Conservation (phyloP, 257 asterid genomes). For the Eustoma russellianum region DNA sequence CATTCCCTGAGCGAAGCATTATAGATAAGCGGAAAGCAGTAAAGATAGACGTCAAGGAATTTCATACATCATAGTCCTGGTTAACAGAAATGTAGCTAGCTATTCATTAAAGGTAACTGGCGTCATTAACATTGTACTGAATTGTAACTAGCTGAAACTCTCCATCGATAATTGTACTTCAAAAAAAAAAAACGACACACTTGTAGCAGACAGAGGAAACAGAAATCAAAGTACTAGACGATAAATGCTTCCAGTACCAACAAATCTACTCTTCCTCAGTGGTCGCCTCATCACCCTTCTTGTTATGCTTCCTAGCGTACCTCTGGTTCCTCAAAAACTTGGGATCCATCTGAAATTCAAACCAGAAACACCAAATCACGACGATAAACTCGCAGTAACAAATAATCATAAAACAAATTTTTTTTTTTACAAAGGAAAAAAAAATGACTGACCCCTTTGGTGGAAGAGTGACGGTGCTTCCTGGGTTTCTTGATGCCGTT, state of each 20-base stretch:
- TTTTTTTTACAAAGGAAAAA: neutral
- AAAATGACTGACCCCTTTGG: slow-evolving; percentile 58
- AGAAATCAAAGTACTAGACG: too few relatives aligned
- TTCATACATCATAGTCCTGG: too few relatives aligned
- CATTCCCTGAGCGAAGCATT: too few relatives aligned
- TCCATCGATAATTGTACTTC: too few relatives aligned
- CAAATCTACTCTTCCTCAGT: slow-evolving; percentile 1
- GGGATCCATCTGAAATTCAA: neutral
- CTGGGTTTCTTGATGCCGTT: slow-evolving; percentile 89
- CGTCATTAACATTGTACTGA: too few relatives aligned
- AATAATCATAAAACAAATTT: neutral
- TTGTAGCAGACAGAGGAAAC: too few relatives aligned
- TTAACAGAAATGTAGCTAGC: too few relatives aligned
- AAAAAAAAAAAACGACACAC: too few relatives aligned
- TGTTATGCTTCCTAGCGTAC: slow-evolving; percentile 1
- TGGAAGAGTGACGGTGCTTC: slow-evolving; percentile 62
- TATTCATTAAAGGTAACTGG: too few relatives aligned
- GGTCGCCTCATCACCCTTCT: neutral
- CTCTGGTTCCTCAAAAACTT: slow-evolving; percentile 1
- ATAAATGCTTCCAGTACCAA: slow-evolving; percentile 11
- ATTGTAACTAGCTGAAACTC: too few relatives aligned
- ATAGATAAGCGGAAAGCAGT: too few relatives aligned
- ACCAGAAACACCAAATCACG: neutral
- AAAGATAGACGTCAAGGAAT: too few relatives aligned
- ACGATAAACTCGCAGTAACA: neutral